Base-by-base conservation (phyloP, 768 basidiomycete genomes). In the Russula olivacea region DNA sequence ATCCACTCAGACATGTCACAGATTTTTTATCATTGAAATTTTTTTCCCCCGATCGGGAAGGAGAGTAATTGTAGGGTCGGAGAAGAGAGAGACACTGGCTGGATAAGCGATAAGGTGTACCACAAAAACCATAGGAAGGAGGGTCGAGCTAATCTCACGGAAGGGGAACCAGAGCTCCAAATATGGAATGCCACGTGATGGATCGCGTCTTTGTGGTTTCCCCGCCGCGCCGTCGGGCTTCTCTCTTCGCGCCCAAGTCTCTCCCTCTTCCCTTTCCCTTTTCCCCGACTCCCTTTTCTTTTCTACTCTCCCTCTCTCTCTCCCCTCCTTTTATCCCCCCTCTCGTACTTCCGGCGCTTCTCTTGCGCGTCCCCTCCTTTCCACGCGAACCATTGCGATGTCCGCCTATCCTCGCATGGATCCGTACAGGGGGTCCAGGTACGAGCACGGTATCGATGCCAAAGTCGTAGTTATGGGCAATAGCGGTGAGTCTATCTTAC, bases 391-490 rank as follows among this genome's bases (percentile, higher is more conserved):
- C 66, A 60, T 69, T 65, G 63, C 71, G 70, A 87, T 85, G 85
- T 76, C 80, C 68, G 81, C 83, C 69, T 82, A 83, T 74, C 76
- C 78, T 56, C 76, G 74, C 71, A 79, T 84, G 78, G 85, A 88
- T 74, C 85, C 85, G 54, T 88, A 87, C 74, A 75, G 80, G 56
- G 75, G 81, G 73, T 80, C 84, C 72, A 81, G 84, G 75, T 89
- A 85, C 74, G 89, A 91, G 72, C 86, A 87, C 68, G 89, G 89
- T 69, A 81, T 95, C 75, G 93, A 96, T 80, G 90, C 89, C 74
- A 95, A 95, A 84, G 91, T 95, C 74, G 93, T 96, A 72, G 85
- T 96, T 70, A 92, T 94, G 89, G 92, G 90, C 78, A 93, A 89
- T 75, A 80, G 78, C 69, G 83, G 83, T 81, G 59, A 63, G 79